A percentile compares a stretch with the other conserved stretches of the same genome.
Conservation (phyloP, 1,284 basidiomycete genomes). For the Ustilago nuda region DNA sequence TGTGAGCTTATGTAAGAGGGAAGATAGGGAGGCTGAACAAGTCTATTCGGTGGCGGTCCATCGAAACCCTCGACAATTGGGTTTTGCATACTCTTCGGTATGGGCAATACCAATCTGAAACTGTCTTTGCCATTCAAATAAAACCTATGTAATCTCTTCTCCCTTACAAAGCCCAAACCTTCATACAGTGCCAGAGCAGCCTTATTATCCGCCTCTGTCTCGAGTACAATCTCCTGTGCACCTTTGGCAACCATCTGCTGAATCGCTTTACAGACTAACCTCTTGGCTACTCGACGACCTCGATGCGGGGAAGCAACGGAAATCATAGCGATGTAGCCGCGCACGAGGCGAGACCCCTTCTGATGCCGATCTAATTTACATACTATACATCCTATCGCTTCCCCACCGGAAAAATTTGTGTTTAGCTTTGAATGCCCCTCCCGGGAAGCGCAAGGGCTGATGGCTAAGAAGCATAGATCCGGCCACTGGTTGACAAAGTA, state of each 20-base stretch:
- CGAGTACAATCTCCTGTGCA: slow-evolving; percentile 90
- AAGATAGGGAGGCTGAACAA: slow-evolving; percentile 32
- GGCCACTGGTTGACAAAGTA: slow-evolving; percentile 87
- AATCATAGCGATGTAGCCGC: slow-evolving; percentile 98
- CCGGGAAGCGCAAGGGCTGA: not conserved
- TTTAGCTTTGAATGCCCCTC: too few species aligned
- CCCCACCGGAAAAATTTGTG: not conserved
- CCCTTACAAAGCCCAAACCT: slow-evolving; percentile 90
- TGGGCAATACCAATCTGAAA: slow-evolving; percentile 60
- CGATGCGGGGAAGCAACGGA: slow-evolving; percentile 54
- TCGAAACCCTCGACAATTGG: slow-evolving; percentile 17
- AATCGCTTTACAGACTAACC: slow-evolving; percentile 75
- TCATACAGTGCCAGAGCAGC: slow-evolving; percentile 89
- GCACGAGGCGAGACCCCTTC: slow-evolving; percentile 74
- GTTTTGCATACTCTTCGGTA: slow-evolving; percentile 23
- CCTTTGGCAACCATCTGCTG: slow-evolving; percentile 82
- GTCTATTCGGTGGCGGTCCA: slow-evolving; percentile 17
- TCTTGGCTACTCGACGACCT: slow-evolving; percentile 72
- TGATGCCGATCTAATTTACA: slow-evolving; percentile 91
- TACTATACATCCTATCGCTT: slow-evolving; percentile 81
- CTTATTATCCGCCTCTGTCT: slow-evolving; percentile 94
- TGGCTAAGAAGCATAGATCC: slow-evolving; percentile 85
- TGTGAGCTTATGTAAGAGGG: not conserved
- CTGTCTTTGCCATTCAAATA: slow-evolving; percentile 81
- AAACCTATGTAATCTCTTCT: slow-evolving; percentile 93